These are phyloP conservation scores for Hansenula lynferdii DNA, from an alignment of 1,139 yeast species.

Conservation along the genomic window DNA sequence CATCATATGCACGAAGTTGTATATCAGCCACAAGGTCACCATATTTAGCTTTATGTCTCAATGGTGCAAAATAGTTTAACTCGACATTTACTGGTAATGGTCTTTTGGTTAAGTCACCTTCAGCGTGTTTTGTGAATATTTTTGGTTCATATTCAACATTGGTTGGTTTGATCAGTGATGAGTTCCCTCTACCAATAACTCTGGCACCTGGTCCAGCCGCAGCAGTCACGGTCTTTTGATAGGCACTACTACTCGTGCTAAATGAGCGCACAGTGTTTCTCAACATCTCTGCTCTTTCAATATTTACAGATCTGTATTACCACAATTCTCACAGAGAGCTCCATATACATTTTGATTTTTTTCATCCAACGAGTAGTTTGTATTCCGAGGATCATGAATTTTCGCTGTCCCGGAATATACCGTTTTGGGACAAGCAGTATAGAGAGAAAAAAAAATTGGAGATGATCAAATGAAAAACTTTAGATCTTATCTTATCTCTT, in stretches of 20 bases:
- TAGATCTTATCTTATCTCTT: neutral
- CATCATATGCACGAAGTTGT: conserved; percentile 67
- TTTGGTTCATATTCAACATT: conserved; percentile 21
- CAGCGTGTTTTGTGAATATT: conserved; percentile 19
- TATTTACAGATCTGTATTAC: neutral
- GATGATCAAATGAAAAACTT: neutral
- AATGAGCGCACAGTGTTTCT: conserved; percentile 5
- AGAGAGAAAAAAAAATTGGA: neutral
- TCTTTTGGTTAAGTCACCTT: conserved; percentile 25
- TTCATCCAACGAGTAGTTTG: neutral
- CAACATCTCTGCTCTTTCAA: neutral
- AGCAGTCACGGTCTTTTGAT: no score
- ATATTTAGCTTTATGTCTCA: conserved; percentile 60
- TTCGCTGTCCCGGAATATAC: neutral
- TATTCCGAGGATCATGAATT: neutral
- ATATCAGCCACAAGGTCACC: conserved; percentile 72
- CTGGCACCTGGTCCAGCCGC: no score
- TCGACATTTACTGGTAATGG: conserved; percentile 84
- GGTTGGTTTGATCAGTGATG: conserved; percentile 1
- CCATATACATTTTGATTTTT: neutral
- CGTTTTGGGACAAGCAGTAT: neutral
- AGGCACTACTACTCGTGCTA: conserved; percentile 1
- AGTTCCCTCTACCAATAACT: neutral
- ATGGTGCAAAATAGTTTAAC: conserved; percentile 77
- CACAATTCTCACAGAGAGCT: neutral